Percentiles rank a stretch among this genome's conserved stretches.
Conservation (phyloP, 352 stramenopile genomes). For the Phytophthora sansomeana region DNA sequence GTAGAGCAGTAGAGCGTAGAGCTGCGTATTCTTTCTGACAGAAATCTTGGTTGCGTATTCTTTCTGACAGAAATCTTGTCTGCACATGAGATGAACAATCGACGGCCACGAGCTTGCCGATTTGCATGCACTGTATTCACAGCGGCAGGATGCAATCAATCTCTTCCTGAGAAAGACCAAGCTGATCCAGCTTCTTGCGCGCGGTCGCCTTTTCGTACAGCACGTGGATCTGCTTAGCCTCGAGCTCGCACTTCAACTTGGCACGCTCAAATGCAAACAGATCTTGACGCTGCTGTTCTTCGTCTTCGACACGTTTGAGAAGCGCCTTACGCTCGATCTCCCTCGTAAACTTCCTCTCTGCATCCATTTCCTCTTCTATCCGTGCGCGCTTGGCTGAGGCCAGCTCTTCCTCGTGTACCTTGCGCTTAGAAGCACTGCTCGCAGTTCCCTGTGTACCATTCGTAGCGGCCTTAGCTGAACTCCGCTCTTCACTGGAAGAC, state of each 20-base stretch:
- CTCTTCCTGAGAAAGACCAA: slow-evolving; percentile 49
- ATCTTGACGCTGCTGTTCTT: slow-evolving; percentile 38
- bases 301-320: slow-evolving; percentile 37
- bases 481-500: background rate
- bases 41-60: background rate
- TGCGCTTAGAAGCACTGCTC: slow-evolving; percentile 14
- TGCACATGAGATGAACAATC: background rate
- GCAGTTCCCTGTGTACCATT: slow-evolving; percentile 3
- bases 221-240: slow-evolving; percentile 48
- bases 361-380: slow-evolving; percentile 13
- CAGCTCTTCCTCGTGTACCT: slow-evolving; percentile 15
- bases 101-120: background rate
- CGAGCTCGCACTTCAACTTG: slow-evolving; percentile 38
- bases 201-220: slow-evolving; percentile 56
- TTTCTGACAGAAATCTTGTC: no score
- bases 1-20: no score
- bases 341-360: slow-evolving; percentile 8
- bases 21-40: background rate
- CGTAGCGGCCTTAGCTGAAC: background rate
- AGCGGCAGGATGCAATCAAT: slow-evolving; percentile 53
- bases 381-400: slow-evolving; percentile 19
- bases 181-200: slow-evolving; percentile 53
- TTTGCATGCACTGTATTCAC: slow-evolving; percentile 9
- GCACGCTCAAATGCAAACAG: slow-evolving; percentile 34
- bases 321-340: slow-evolving; percentile 36